These are phyloP conservation scores for Linnemannia zychae DNA, from an alignment of 192 early-diverging fungal genomes.

Conservation along the genomic window DNA sequence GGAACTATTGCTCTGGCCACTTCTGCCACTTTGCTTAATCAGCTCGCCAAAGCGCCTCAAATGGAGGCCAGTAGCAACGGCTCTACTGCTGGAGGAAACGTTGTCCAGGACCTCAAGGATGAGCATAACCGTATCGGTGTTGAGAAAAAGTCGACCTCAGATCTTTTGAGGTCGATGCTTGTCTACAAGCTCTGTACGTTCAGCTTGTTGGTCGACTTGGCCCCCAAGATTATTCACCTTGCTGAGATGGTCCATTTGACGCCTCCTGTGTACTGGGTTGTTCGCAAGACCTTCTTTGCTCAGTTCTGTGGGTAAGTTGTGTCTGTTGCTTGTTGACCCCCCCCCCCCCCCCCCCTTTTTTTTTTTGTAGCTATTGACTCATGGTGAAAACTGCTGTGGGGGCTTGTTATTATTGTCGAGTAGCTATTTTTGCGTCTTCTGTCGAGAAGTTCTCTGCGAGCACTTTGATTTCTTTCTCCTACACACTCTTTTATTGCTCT, in stretches of 20 bases:
- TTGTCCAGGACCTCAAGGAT: constrained; percentile 49
- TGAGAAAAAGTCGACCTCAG: constrained; percentile 64
- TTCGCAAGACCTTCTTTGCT: constrained; percentile 90
- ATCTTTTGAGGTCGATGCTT: constrained; percentile 71
- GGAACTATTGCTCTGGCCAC: constrained; percentile 29
- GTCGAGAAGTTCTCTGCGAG: background rate
- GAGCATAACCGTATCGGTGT: constrained; percentile 55
- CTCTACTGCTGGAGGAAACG: constrained; percentile 7
- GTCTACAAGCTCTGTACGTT: constrained; percentile 80
- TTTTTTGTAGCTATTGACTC: background rate
- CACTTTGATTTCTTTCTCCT: background rate
- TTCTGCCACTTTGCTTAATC: constrained; percentile 21
- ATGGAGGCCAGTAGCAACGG: constrained; percentile 3
- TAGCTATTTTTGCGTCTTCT: background rate
- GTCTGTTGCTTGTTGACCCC: no score
- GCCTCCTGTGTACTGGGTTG: constrained; percentile 69
- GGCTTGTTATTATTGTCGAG: background rate
- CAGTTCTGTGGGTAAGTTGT: constrained; percentile 89
- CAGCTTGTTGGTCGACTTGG: constrained; percentile 69
- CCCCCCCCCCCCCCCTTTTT: no score
- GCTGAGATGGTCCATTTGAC: constrained; percentile 66
- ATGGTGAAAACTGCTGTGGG: background rate
- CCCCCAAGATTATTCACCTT: constrained; percentile 66
- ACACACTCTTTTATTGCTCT: background rate
- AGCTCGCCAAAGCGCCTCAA: constrained; percentile 29